Evolutionary conservation across 306 rosid species (phyloP).

Genomic region (Fragaria nilgerrensis): DNA sequence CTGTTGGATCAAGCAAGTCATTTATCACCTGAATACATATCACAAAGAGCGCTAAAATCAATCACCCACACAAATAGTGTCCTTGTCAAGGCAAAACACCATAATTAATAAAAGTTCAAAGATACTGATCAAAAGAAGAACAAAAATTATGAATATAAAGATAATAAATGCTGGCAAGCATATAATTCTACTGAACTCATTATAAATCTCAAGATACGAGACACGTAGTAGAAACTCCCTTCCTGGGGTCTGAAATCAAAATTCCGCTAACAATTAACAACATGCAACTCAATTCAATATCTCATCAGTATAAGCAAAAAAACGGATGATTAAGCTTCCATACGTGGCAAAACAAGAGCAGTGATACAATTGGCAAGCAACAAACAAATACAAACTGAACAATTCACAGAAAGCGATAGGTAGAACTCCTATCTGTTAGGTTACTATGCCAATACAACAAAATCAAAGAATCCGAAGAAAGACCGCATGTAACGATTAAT

Average conservation of each 20-base stretch:
- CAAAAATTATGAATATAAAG: not conserved
- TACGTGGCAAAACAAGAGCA: constrained; percentile 20
- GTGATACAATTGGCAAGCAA: not conserved
- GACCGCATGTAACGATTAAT: not conserved
- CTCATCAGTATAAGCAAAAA: constrained; percentile 14
- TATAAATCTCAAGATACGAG: constrained; percentile 94
- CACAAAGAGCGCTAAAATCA: constrained; percentile 30
- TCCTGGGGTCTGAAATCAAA: constrained; percentile 86
- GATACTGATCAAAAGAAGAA: not conserved
- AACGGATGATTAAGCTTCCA: constrained; percentile 21
- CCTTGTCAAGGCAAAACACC: not conserved
- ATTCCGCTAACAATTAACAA: constrained; percentile 14
- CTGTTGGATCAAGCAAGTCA: constrained; percentile 98
- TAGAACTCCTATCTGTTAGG: not conserved
- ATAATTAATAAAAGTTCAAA: constrained; percentile 7
- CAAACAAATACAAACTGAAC: constrained; percentile 1
- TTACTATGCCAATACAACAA: not conserved
- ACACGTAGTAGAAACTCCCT: constrained; percentile 96
- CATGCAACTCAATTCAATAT: constrained; percentile 8
- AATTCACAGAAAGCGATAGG: not conserved
- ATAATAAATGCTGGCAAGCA: not conserved
- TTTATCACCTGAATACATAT: constrained; percentile 84
- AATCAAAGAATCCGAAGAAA: not conserved
- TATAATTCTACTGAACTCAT: constrained; percentile 60
- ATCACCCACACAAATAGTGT: constrained; percentile 6